phyloP scores from a whole-genome alignment of 2,329 filamentous ascomycete species.

The Alternaria alternata region DNA sequence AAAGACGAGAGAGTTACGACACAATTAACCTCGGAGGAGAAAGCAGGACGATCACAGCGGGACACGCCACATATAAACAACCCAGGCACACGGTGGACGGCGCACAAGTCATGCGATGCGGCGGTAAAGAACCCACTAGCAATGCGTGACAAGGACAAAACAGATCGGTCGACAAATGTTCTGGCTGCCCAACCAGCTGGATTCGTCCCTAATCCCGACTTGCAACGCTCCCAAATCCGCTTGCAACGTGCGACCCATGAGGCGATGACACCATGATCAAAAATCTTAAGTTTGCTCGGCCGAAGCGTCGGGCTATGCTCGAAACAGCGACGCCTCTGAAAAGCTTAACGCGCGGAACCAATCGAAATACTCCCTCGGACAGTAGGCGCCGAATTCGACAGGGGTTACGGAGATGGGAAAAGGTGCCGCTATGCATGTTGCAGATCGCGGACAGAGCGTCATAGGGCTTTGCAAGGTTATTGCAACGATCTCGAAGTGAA shows the following conservation, averaged over 20 bases:
- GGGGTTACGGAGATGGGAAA: background rate
- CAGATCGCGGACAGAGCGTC: slow-evolving; percentile 17
- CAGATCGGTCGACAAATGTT: slow-evolving; percentile 6
- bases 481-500: background rate
- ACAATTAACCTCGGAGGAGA: slow-evolving; percentile 3
- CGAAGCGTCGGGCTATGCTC: slow-evolving; percentile 1
- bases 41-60: slow-evolving; percentile 5
- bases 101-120: slow-evolving; percentile 10
- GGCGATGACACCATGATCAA: slow-evolving; percentile 28
- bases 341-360: background rate
- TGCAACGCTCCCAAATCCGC: slow-evolving; percentile 5
- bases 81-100: background rate
- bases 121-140: background rate
- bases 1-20: slow-evolving; percentile 6
- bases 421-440: slow-evolving; percentile 2
- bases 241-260: slow-evolving; percentile 12
- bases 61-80: slow-evolving; percentile 26
- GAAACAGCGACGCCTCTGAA: background rate
- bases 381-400: background rate
- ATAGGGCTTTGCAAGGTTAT: slow-evolving; percentile 1
- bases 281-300: slow-evolving; percentile 20
- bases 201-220: slow-evolving; percentile 6
- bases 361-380: background rate
- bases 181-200: slow-evolving; percentile 10
- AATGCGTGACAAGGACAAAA: slow-evolving; percentile 8